Percentiles rank a stretch among this genome's conserved stretches.
Conservation (phyloP, 1,284 basidiomycete genomes). For the Ganoderma boninense region DNA sequence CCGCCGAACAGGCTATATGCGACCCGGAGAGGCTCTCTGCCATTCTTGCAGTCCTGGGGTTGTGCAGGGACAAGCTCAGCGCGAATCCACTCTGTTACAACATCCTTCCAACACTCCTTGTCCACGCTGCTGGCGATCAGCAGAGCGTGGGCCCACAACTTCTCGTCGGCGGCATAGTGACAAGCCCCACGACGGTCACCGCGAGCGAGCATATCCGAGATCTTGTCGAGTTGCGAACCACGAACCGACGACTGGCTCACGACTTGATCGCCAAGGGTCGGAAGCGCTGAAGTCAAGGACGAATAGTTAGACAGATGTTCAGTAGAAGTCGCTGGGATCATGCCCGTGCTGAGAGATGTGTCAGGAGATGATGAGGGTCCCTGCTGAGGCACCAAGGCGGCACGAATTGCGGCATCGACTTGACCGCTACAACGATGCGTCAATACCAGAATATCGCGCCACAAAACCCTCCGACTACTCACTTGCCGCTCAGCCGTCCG, state of each 20-base stretch:
- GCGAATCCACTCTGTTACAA: constrained; percentile 86
- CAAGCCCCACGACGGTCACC: constrained; percentile 92
- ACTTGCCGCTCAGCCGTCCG: constrained; percentile 87
- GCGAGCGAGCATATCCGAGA: constrained; percentile 80
- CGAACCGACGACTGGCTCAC: constrained; percentile 48
- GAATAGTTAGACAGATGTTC: constrained; percentile 36
- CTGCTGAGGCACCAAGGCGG: constrained; percentile 69
- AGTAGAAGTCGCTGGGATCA: constrained; percentile 32
- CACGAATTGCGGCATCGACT: constrained; percentile 71
- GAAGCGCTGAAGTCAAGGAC: constrained; percentile 31
- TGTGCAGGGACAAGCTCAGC: constrained; percentile 68
- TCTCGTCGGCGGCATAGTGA: constrained; percentile 87
- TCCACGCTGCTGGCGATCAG: constrained; percentile 94
- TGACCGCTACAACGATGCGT: constrained; percentile 59
- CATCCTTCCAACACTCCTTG: constrained; percentile 93
- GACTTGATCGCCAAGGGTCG: constrained; percentile 32
- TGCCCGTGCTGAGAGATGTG: constrained; percentile 25
- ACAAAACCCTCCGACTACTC: constrained; percentile 31
- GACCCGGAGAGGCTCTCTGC: constrained; percentile 79
- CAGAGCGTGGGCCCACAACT: constrained; percentile 96
- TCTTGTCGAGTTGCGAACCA: constrained; percentile 74
- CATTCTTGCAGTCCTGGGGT: constrained; percentile 46
- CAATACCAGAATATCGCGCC: not conserved
- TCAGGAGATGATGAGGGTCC: constrained; percentile 35
- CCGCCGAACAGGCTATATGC: constrained; percentile 91